phyloP scores from a whole-genome alignment of 257 asterid species.

The Lycium ferocissimum region DNA sequence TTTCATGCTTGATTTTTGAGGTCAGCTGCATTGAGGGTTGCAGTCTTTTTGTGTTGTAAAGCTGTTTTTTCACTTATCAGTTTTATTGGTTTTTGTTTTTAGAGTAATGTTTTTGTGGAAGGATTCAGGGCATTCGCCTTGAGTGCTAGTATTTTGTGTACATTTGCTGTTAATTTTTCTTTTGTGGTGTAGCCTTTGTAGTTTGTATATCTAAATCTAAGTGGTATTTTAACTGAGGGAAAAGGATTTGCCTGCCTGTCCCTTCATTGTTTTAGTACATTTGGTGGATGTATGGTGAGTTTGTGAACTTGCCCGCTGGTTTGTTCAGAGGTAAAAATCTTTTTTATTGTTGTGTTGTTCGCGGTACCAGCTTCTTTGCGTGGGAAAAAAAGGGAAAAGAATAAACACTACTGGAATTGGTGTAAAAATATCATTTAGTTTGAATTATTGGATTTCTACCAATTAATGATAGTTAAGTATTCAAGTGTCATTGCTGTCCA shows the following conservation, averaged over 20 bases:
- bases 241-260: background rate
- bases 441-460: background rate
- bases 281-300: background rate
- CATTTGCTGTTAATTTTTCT: background rate
- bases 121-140: background rate
- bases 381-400: background rate
- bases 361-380: background rate
- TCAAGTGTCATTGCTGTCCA: no score
- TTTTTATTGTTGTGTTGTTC: background rate
- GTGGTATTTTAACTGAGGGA: conserved; percentile 13
- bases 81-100: conserved; percentile 22
- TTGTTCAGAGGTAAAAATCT: background rate
- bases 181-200: conserved; percentile 14
- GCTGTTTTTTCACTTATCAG: conserved; percentile 19
- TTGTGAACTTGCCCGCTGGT: background rate
- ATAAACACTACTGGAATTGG: background rate
- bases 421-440: background rate
- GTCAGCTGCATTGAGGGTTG: conserved; percentile 26
- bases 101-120: conserved; percentile 26
- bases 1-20: conserved; percentile 26
- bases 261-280: conserved; percentile 3
- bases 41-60: conserved; percentile 27
- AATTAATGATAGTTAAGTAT: no score
- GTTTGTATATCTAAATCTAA: conserved; percentile 2
- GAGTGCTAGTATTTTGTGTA: conserved; percentile 24